Conservation (phyloP, 305 asterid species). For the Fraxinus velutina region DNA sequence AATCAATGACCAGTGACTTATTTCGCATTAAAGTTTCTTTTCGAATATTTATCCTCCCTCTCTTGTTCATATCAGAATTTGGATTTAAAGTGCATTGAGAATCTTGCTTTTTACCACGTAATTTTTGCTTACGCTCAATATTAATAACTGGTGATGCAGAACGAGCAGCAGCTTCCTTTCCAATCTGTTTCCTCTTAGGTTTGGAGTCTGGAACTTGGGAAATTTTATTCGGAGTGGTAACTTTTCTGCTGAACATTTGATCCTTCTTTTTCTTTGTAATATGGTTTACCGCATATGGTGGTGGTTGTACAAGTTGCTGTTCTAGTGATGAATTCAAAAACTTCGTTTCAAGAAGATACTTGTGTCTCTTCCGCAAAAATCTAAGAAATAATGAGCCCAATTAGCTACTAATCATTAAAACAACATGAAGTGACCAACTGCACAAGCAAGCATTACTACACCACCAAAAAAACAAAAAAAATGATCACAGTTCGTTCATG, state of each 20-base stretch:
- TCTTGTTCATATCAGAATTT: conserved; percentile 31
- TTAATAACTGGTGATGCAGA: conserved; percentile 1
- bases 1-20: conserved; percentile 20
- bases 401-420: conserved; percentile 3
- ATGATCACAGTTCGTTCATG: background rate
- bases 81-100: background rate
- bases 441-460: background rate
- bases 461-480: background rate
- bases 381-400: conserved; percentile 31
- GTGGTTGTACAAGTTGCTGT: conserved; percentile 20
- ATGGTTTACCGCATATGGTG: conserved; percentile 28
- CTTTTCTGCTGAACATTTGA: conserved; percentile 28
- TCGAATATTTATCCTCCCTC: conserved; percentile 31
- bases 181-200: conserved; percentile 35
- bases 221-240: conserved; percentile 27
- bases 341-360: conserved; percentile 43
- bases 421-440: background rate
- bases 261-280: conserved; percentile 29
- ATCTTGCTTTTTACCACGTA: conserved; percentile 18
- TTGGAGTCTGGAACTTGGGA: conserved; percentile 35
- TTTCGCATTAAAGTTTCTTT: conserved; percentile 30
- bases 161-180: conserved; percentile 32
- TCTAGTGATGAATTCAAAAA: conserved; percentile 30
- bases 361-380: conserved; percentile 54
- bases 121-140: conserved; percentile 24